Conservation (phyloP, 331 rosid genomes). For the Quercus phellos region DNA sequence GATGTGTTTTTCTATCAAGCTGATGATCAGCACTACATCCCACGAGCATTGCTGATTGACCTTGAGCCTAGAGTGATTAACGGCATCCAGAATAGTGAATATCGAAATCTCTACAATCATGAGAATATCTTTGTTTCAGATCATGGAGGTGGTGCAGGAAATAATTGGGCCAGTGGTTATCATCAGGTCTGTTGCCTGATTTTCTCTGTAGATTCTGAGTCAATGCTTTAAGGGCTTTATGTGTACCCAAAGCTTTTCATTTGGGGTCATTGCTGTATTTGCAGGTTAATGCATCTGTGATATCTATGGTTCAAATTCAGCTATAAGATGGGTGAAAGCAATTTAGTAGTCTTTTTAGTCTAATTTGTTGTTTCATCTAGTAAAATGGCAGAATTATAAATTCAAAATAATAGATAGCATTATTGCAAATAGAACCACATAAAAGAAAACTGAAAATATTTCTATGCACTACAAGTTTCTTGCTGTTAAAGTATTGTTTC, state of each 20-base stretch:
- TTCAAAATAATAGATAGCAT: no score
- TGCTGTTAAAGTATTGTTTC: not conserved
- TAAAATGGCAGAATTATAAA: no score
- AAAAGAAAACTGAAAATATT: not conserved
- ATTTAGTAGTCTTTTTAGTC: no score
- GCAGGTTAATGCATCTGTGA: not conserved
- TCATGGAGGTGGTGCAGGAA: slow-evolving; percentile 98
- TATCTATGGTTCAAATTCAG: not conserved
- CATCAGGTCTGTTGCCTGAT: slow-evolving; percentile 61
- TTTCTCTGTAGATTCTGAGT: not conserved
- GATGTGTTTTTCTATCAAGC: slow-evolving; percentile 98
- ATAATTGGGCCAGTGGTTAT: slow-evolving; percentile 97
- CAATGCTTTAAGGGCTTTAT: not conserved
- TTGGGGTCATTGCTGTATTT: not conserved
- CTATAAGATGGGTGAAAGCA: not conserved
- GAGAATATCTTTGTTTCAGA: slow-evolving; percentile 88
- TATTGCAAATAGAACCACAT: no score
- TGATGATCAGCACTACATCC: slow-evolving; percentile 96
- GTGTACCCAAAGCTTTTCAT: not conserved
- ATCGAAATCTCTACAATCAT: slow-evolving; percentile 88
- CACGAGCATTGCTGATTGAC: slow-evolving; percentile 85
- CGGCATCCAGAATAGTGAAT: slow-evolving; percentile 95
- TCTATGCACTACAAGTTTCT: not conserved
- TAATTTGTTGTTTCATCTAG: no score
- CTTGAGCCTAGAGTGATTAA: slow-evolving; percentile 95